These are phyloP conservation scores for Mycena sanguinolenta DNA, from an alignment of 768 basidiomycete species.

Conservation along the genomic window DNA sequence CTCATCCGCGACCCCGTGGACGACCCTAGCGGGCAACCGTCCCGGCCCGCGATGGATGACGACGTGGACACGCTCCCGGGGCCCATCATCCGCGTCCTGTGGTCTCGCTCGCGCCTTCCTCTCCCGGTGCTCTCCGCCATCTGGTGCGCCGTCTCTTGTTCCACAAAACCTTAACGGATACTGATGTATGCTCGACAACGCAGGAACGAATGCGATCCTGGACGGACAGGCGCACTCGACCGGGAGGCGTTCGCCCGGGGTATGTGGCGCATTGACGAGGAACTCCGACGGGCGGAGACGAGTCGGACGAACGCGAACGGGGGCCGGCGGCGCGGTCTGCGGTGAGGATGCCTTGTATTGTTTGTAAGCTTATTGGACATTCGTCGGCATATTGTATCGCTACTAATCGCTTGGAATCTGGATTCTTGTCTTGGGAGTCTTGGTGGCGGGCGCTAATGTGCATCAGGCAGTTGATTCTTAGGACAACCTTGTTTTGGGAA, in stretches of 20 bases:
- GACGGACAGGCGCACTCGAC: constrained; percentile 68
- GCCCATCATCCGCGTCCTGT: constrained; percentile 27
- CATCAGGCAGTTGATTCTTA: not conserved
- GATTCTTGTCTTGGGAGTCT: not conserved
- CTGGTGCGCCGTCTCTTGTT: constrained; percentile 62
- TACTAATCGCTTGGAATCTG: constrained; percentile 4
- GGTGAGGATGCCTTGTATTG: not conserved
- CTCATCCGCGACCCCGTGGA: constrained; percentile 62
- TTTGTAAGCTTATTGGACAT: not conserved
- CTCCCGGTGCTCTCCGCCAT: constrained; percentile 63
- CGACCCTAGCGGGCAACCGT: constrained; percentile 36
- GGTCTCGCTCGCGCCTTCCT: constrained; percentile 31
- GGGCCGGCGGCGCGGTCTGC: not conserved
- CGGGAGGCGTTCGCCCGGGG: constrained; percentile 78
- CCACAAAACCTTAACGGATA: constrained; percentile 7
- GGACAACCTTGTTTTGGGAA: not conserved
- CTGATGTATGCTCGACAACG: not conserved
- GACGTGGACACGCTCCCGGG: constrained; percentile 30
- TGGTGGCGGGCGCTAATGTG: no score
- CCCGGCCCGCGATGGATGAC: constrained; percentile 38
- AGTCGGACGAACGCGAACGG: not conserved
- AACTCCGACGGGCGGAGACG: constrained; percentile 67
- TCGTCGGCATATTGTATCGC: not conserved
- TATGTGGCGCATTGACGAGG: constrained; percentile 92
- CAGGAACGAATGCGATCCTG: constrained; percentile 81